Percentiles rank a stretch among this genome's conserved stretches.
phyloP scores from a whole-genome alignment of 805 yeast genomes.

The Saturnispora halmiae region DNA sequence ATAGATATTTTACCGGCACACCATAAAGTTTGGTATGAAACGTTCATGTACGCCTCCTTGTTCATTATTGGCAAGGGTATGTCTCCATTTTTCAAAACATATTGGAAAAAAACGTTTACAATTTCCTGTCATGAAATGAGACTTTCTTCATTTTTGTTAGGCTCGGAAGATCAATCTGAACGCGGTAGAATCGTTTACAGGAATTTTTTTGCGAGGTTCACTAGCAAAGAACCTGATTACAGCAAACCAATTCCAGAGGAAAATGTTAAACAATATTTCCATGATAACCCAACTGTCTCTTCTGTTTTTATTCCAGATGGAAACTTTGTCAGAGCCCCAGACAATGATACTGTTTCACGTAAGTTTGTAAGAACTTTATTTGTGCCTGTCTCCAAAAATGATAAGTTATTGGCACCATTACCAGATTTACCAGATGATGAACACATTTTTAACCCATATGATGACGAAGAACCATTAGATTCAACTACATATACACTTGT shows the following conservation, averaged over 20 bases:
- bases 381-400: slow-evolving; percentile 75
- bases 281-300: slow-evolving; percentile 31
- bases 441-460: slow-evolving; percentile 26
- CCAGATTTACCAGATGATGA: slow-evolving; percentile 27
- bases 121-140: slow-evolving; percentile 50
- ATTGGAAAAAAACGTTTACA: slow-evolving; percentile 54
- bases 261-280: slow-evolving; percentile 38
- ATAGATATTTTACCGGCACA: slow-evolving; percentile 23
- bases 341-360: slow-evolving; percentile 64
- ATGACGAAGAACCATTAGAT: slow-evolving; percentile 28
- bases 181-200: slow-evolving; percentile 61
- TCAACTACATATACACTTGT: slow-evolving; percentile 55
- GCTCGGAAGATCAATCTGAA: slow-evolving; percentile 52
- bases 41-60: slow-evolving; percentile 5
- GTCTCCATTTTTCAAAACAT: slow-evolving; percentile 4
- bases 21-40: slow-evolving; percentile 7
- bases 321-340: slow-evolving; percentile 75
- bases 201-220: slow-evolving; percentile 35
- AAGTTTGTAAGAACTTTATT: slow-evolving; percentile 58
- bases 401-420: slow-evolving; percentile 42
- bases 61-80: slow-evolving; percentile 9
- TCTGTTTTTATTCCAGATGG: slow-evolving; percentile 78
- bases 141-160: slow-evolving; percentile 72
- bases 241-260: slow-evolving; percentile 42
- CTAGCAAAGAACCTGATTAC: slow-evolving; percentile 34